These are phyloP conservation scores for Podospora fimiseda DNA, from an alignment of 495 filamentous ascomycete genomes.

Conservation along the genomic window DNA sequence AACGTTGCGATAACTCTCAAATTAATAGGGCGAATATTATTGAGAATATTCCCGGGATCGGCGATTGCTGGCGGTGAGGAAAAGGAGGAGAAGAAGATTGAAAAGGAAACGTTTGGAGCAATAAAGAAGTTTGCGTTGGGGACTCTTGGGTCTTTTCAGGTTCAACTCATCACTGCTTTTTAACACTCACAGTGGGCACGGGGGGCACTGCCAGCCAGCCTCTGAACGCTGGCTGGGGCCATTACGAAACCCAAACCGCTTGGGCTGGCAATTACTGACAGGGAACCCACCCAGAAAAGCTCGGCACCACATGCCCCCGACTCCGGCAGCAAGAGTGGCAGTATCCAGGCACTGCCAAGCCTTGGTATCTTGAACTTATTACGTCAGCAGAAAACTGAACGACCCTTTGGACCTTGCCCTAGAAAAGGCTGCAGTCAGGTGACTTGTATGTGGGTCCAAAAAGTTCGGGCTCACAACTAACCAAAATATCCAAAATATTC, in stretches of 20 bases:
- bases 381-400: constrained; percentile 12
- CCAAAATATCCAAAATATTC: constrained; percentile 32
- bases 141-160: constrained; percentile 8
- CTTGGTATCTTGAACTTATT: not conserved
- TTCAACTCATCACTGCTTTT: constrained; percentile 8
- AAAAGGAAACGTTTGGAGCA: constrained; percentile 3
- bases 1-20: not conserved
- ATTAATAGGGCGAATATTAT: not conserved
- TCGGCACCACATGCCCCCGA: constrained; percentile 8
- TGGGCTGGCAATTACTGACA: not conserved
- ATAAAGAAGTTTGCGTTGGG: constrained; percentile 17
- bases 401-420: constrained; percentile 17
- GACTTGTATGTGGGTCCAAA: constrained; percentile 18
- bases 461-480: constrained; percentile 26
- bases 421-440: constrained; percentile 21
- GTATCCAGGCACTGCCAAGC: not conserved
- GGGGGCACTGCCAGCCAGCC: not conserved
- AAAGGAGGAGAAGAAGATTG: not conserved
- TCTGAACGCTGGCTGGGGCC: not conserved
- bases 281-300: not conserved
- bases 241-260: not conserved
- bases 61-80: not conserved
- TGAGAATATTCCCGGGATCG: not conserved
- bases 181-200: constrained; percentile 8
- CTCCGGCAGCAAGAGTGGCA: not conserved